Conservation (phyloP, 768 basidiomycete species). For the Exsudoporus frostii region DNA sequence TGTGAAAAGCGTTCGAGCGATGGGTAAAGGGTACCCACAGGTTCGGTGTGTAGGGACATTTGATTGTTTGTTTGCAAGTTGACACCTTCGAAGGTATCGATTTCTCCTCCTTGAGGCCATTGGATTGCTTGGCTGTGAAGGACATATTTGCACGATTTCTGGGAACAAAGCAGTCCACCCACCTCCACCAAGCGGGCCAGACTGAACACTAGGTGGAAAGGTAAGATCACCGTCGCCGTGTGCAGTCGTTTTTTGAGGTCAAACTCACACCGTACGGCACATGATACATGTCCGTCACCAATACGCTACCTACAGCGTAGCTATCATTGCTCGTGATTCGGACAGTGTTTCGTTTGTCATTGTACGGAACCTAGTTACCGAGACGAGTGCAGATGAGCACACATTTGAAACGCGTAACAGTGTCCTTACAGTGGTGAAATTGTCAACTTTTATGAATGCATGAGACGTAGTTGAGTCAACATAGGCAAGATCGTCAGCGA, state of each 20-base stretch:
- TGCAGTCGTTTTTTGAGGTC: not conserved
- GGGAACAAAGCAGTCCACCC: not conserved
- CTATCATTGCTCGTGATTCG: constrained; percentile 57
- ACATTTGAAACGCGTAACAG: not conserved
- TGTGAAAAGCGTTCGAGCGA: not conserved
- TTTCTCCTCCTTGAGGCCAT: constrained; percentile 69
- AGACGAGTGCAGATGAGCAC: not conserved
- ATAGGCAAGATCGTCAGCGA: constrained; percentile 52
- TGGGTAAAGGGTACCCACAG: constrained; percentile 31
- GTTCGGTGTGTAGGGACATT: constrained; percentile 70
- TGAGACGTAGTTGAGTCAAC: constrained; percentile 62
- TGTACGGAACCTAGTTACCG: constrained; percentile 29
- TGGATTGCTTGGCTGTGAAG: constrained; percentile 42
- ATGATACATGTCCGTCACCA: constrained; percentile 63
- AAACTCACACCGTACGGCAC: constrained; percentile 57
- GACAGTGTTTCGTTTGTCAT: constrained; percentile 64
- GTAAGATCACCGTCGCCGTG: not conserved
- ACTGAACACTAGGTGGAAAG: constrained; percentile 53
- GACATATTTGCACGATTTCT: not conserved
- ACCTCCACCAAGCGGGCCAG: constrained; percentile 63
- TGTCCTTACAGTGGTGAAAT: constrained; percentile 48
- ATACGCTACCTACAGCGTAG: constrained; percentile 58
- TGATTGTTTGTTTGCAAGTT: constrained; percentile 64
- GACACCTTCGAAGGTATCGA: constrained; percentile 82
- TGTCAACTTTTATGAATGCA: constrained; percentile 77